Percentiles rank a stretch among this genome's conserved stretches.
phyloP scores from a whole-genome alignment of 768 basidiomycete genomes.

The Suillus spraguei region DNA sequence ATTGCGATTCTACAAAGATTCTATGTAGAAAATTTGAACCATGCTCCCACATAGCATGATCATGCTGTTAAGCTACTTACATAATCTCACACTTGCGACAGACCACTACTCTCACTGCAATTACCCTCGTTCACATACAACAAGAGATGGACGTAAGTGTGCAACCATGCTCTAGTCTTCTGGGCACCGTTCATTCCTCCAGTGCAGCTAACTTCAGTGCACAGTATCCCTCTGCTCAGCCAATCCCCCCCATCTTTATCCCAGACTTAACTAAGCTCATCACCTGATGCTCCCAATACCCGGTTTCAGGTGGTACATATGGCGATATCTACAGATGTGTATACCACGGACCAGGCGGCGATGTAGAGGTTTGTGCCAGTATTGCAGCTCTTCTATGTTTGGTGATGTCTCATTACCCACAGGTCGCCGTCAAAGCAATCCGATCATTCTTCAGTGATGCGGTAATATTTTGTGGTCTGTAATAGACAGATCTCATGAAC shows the following conservation, averaged over 20 bases:
- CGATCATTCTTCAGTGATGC: background rate
- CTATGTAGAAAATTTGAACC: background rate
- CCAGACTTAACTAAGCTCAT: background rate
- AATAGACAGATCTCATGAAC: no score
- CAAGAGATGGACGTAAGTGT: constrained; percentile 27
- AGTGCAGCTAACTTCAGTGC: constrained; percentile 42
- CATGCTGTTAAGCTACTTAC: background rate
- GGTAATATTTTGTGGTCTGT: background rate
- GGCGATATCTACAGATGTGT: background rate
- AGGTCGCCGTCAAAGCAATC: background rate
- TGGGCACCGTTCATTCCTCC: constrained; percentile 51
- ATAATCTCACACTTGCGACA: constrained; percentile 21
- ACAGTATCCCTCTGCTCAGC: constrained; percentile 33
- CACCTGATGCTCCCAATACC: background rate
- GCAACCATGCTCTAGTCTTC: constrained; percentile 41
- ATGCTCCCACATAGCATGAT: background rate
- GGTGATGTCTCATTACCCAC: background rate
- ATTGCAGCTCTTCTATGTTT: background rate
- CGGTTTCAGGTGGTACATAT: background rate
- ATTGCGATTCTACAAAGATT: background rate
- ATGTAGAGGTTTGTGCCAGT: background rate
- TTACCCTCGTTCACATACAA: constrained; percentile 39
- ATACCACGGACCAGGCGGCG: background rate
- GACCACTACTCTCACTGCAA: constrained; percentile 21
- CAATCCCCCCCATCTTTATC: constrained; percentile 14